Conservation (phyloP, 371 early-diverging fungal genomes). For the Circinella umbellata region DNA sequence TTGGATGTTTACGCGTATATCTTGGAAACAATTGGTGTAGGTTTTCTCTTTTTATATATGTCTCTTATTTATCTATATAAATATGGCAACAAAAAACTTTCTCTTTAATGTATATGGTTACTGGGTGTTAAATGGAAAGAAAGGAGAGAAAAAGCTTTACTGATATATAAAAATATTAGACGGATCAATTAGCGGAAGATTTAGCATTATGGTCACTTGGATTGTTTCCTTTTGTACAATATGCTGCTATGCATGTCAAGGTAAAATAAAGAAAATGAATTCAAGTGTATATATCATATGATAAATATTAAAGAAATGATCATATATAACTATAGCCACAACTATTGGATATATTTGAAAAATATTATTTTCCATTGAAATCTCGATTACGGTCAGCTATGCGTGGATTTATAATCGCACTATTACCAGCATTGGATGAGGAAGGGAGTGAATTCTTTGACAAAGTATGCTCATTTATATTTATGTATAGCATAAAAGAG, state of each 20-base stretch:
- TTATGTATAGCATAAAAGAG: neutral
- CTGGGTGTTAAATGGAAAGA: neutral
- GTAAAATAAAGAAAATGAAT: conserved; percentile 36
- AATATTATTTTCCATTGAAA: conserved; percentile 76
- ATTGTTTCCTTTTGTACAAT: conserved; percentile 89
- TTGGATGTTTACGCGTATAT: conserved; percentile 91
- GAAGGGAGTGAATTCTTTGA: conserved; percentile 90
- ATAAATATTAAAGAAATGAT: neutral
- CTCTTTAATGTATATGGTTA: too few relatives aligned
- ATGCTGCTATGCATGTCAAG: conserved; percentile 85
- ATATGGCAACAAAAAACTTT: neutral
- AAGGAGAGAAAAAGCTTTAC: too few relatives aligned
- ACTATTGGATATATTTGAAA: conserved; percentile 76
- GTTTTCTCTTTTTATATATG: neutral
- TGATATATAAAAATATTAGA: conserved; percentile 30
- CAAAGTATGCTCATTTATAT: conserved; percentile 33
- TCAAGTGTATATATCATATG: neutral
- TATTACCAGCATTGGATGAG: conserved; percentile 90
- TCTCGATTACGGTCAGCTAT: conserved; percentile 72
- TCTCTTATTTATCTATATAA: too few relatives aligned
- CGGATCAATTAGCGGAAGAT: conserved; percentile 80
- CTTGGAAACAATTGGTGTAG: conserved; percentile 84
- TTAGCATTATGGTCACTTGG: conserved; percentile 89
- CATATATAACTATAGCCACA: conserved; percentile 61
- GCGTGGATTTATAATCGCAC: conserved; percentile 80